Evolutionary conservation across 257 asterid species (phyloP).

Genomic region (Paulownia fortunei): DNA sequence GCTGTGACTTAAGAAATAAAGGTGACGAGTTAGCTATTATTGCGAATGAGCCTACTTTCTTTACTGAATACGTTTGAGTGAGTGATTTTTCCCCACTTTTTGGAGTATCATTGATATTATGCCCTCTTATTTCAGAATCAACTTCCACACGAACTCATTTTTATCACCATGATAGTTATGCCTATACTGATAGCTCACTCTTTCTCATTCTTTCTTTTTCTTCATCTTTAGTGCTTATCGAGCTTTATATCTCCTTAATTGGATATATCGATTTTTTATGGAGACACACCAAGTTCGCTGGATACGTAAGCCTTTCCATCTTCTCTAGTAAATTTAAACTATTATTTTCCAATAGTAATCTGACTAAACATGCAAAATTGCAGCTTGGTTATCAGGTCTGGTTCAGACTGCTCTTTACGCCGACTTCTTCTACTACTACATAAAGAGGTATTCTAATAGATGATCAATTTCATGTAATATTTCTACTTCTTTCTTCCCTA

Average conservation of each 20-base stretch:
- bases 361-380: constrained; percentile 20
- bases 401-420: constrained; percentile 60
- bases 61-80: too few relatives aligned
- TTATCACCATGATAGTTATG: not conserved
- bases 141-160: not conserved
- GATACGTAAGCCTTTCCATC: constrained; percentile 46
- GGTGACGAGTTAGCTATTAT: too few relatives aligned
- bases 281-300: constrained; percentile 46
- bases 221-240: constrained; percentile 45
- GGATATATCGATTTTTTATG: constrained; percentile 51
- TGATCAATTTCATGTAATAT: not conserved
- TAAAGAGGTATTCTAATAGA: constrained; percentile 42
- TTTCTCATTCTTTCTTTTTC: not conserved
- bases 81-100: too few relatives aligned
- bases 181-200: not conserved
- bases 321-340: not conserved
- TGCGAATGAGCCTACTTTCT: too few relatives aligned
- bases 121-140: too few relatives aligned
- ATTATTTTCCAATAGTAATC: not conserved
- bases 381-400: constrained; percentile 59
- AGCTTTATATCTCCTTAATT: constrained; percentile 48
- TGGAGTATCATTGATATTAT: too few relatives aligned
- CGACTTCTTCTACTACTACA: constrained; percentile 56
- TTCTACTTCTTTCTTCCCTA: not conserved
- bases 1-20: too few relatives aligned